Evolutionary conservation across 208 protist species (phyloP).

Genomic region (Sergeia podlipaevii): DNA sequence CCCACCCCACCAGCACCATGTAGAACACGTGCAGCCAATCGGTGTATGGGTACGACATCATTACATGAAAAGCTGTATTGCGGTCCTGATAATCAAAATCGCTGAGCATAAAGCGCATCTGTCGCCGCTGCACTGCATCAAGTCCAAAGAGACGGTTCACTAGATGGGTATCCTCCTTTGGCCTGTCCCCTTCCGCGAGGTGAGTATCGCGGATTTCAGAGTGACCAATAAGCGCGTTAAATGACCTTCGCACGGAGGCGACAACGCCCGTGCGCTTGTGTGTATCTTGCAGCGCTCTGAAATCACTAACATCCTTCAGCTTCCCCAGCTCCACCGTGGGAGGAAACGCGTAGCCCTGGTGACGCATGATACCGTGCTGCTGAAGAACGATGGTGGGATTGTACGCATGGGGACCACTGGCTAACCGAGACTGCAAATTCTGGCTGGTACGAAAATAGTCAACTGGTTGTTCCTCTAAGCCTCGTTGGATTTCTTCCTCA

Average conservation of each 20-base stretch:
- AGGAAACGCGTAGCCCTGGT: slow-evolving; percentile 85
- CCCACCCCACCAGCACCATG: slow-evolving; percentile 64
- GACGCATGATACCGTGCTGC: slow-evolving; percentile 73
- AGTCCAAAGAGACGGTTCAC: slow-evolving; percentile 62
- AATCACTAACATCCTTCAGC: slow-evolving; percentile 47
- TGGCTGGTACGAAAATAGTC: slow-evolving; percentile 68
- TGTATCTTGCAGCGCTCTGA: slow-evolving; percentile 8
- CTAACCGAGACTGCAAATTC: slow-evolving; percentile 57
- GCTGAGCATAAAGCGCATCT: slow-evolving; percentile 84
- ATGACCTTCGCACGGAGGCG: slow-evolving; percentile 17
- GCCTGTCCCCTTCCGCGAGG: slow-evolving; percentile 30
- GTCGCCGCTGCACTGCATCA: slow-evolving; percentile 74
- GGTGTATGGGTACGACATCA: slow-evolving; percentile 91
- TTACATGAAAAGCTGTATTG: slow-evolving; percentile 80
- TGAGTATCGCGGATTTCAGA: slow-evolving; percentile 38
- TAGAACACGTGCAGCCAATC: slow-evolving; percentile 85
- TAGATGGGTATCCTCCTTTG: slow-evolving; percentile 53
- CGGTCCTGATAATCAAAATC: slow-evolving; percentile 83
- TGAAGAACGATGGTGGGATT: slow-evolving; percentile 77
- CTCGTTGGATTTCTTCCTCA: slow-evolving; percentile 44
- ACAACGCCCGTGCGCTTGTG: slow-evolving; percentile 35
- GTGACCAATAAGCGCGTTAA: slow-evolving; percentile 39
- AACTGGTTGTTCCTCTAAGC: slow-evolving; percentile 66
- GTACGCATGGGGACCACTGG: slow-evolving; percentile 63
- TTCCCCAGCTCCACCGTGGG: slow-evolving; percentile 73